Conservation (phyloP, 345 rosid species). For the Excoecaria cochinchinensis region DNA sequence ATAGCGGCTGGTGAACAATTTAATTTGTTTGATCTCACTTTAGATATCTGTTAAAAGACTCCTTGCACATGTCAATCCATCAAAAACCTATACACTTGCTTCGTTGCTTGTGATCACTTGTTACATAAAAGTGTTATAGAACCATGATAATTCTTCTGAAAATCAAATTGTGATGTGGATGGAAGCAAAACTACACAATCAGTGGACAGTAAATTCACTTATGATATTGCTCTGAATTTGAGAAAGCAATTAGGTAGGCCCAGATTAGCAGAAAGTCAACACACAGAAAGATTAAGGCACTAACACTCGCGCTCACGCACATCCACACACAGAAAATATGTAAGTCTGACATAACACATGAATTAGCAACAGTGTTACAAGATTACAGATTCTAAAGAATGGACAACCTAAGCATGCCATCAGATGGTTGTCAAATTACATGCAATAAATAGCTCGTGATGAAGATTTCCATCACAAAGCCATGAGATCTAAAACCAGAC, state of each 20-base stretch:
- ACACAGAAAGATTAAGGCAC: not conserved
- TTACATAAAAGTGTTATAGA: not conserved
- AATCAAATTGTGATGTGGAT: not conserved
- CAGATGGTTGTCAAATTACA: not conserved
- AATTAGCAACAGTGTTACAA: not conserved
- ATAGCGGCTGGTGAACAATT: not conserved
- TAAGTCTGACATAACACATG: not conserved
- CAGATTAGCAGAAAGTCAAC: not conserved
- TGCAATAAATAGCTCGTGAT: not conserved
- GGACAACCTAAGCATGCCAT: not conserved
- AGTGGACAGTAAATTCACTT: not conserved
- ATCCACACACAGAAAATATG: not conserved
- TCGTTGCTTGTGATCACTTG: not conserved
- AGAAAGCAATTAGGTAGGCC: not conserved
- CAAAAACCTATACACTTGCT: not conserved
- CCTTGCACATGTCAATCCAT: not conserved
- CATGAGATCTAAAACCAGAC: not conserved
- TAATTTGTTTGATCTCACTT: not conserved
- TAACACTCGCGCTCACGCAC: not conserved
- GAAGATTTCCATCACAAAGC: not conserved
- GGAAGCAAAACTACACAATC: not conserved
- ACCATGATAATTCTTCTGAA: not conserved
- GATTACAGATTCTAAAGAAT: not conserved
- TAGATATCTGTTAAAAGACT: not conserved
- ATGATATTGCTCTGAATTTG: not conserved